Evolutionary conservation across 1,284 basidiomycete species (phyloP).

Genomic region (Pyrrhoderma lamaoense): DNA sequence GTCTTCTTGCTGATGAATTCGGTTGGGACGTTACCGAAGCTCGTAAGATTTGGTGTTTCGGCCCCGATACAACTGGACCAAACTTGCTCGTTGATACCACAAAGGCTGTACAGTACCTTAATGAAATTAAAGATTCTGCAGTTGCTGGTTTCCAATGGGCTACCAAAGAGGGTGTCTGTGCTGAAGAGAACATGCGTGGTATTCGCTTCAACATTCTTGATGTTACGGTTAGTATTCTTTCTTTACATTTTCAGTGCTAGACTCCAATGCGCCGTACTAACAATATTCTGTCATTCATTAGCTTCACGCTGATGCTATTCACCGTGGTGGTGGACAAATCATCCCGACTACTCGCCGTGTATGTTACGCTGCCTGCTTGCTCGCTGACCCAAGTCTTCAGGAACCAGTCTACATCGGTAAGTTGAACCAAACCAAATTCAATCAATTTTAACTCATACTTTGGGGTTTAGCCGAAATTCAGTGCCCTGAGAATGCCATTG

Average conservation of each 20-base stretch:
- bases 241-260: slow-evolving; percentile 1
- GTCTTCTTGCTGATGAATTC: slow-evolving; percentile 92
- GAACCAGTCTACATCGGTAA: slow-evolving; percentile 93
- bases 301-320: slow-evolving; percentile 98
- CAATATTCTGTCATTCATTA: slow-evolving; percentile 28
- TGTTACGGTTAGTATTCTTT: slow-evolving; percentile 65
- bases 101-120: slow-evolving; percentile 97
- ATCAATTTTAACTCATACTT: slow-evolving; percentile 9
- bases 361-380: slow-evolving; percentile 91
- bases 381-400: slow-evolving; percentile 88
- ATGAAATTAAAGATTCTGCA: slow-evolving; percentile 99
- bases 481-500: slow-evolving; percentile 95
- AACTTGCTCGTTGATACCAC: slow-evolving; percentile 98
- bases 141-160: slow-evolving; percentile 99
- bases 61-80: slow-evolving; percentile 95
- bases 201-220: slow-evolving; percentile 94
- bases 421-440: slow-evolving; percentile 18
- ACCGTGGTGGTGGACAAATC: slow-evolving; percentile 98
- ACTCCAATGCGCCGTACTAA: slow-evolving; percentile 4
- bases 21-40: slow-evolving; percentile 99
- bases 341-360: slow-evolving; percentile 96
- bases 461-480: slow-evolving; percentile 93
- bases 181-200: slow-evolving; percentile 99
- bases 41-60: slow-evolving; percentile 99
- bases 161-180: slow-evolving; percentile 94